These are phyloP conservation scores for Lodderomyces orthopsilosis DNA, from an alignment of 1,139 yeast genomes.

Conservation along the genomic window DNA sequence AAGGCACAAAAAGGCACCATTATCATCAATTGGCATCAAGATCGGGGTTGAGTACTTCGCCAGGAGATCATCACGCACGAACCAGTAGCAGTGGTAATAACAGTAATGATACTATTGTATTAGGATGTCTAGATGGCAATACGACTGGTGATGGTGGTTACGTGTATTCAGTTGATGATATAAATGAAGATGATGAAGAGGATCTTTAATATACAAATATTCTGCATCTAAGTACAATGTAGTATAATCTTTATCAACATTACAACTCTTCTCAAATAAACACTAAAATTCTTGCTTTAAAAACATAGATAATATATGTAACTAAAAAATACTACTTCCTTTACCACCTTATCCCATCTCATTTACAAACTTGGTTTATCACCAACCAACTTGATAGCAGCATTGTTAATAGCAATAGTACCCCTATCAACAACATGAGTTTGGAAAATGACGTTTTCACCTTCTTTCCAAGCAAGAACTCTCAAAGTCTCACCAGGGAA, in stretches of 20 bases:
- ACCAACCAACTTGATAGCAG: constrained; percentile 69
- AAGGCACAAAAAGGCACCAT: not conserved
- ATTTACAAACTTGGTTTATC: constrained; percentile 33
- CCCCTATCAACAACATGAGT: constrained; percentile 79
- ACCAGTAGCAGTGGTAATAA: not conserved
- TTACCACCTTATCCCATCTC: not conserved
- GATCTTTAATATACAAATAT: not conserved
- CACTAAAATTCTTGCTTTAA: not conserved
- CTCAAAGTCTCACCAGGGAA: constrained; percentile 94
- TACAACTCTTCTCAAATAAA: not conserved
- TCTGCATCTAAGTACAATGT: not conserved
- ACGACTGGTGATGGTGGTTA: not conserved
- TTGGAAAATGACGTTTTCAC: constrained; percentile 69
- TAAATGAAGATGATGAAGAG: constrained; percentile 5
- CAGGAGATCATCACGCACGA: not conserved
- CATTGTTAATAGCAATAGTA: constrained; percentile 78
- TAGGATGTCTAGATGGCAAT: not conserved
- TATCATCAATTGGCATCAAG: not conserved
- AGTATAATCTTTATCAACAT: no score
- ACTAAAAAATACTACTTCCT: not conserved
- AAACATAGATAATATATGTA: constrained; percentile 5
- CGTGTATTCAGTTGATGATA: constrained; percentile 2
- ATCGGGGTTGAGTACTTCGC: not conserved
- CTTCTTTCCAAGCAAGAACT: constrained; percentile 81
- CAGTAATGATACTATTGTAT: not conserved